phyloP scores from a whole-genome alignment of 106 monocot genomes.

The Ottelia alismoides region DNA sequence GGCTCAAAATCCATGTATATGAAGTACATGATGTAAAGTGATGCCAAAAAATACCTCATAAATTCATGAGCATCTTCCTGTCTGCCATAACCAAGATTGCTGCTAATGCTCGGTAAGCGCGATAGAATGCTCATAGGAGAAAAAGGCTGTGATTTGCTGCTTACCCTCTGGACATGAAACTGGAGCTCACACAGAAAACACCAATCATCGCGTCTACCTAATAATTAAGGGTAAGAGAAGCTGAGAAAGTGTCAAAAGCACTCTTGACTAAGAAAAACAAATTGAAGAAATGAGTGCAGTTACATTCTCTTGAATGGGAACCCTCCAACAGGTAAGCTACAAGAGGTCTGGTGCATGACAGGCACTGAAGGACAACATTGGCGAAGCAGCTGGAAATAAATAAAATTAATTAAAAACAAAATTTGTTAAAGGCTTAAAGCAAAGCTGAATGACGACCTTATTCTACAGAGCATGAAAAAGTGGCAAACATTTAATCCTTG shows the following conservation, averaged over 20 bases:
- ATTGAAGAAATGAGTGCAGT: constrained; percentile 6
- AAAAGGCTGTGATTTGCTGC: constrained; percentile 46
- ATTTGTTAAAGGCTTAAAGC: no score
- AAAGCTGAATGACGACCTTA: no score
- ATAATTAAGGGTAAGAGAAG: no score
- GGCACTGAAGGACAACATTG: constrained; percentile 91
- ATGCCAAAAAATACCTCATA: constrained; percentile 75
- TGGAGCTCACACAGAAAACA: constrained; percentile 96
- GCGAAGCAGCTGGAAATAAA: constrained; percentile 92
- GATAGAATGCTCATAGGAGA: constrained; percentile 75
- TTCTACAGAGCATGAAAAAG: no score
- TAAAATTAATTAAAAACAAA: no score
- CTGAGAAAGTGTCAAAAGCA: no score
- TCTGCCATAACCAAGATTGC: constrained; percentile 73
- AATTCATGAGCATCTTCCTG: constrained; percentile 99
- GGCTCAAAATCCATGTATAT: no score
- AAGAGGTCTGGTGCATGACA: constrained; percentile 74
- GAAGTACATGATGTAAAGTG: no score
- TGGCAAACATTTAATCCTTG: not conserved
- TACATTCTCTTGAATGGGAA: constrained; percentile 64
- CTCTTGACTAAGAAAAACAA: no score
- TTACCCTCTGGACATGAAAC: constrained; percentile 51
- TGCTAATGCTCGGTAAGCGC: constrained; percentile 63
- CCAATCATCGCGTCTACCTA: constrained; percentile 53
- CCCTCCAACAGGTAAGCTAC: constrained; percentile 75